Conservation (phyloP, 257 asterid species). For the Voacanga thouarsii region DNA sequence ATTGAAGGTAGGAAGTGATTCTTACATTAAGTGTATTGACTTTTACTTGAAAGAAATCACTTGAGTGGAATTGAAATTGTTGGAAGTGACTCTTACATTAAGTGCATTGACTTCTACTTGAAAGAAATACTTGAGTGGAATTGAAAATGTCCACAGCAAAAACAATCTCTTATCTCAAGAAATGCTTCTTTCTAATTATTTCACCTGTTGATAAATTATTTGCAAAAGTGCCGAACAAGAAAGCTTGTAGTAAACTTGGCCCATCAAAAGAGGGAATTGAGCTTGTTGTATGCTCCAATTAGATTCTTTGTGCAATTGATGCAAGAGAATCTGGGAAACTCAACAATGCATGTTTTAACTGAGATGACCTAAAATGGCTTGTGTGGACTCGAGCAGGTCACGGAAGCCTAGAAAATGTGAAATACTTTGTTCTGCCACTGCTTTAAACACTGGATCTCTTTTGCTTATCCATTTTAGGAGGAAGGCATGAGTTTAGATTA, state of each 20-base stretch:
- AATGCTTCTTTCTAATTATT: not conserved
- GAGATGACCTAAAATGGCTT: not conserved
- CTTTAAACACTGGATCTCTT: not conserved
- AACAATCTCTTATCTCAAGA: not conserved
- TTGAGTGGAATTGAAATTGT: conserved; percentile 34
- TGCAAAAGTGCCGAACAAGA: not conserved
- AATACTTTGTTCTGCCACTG: not conserved
- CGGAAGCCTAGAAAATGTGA: not conserved
- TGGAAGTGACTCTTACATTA: conserved; percentile 14
- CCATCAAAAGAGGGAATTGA: not conserved
- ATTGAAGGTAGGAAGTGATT: conserved; percentile 58
- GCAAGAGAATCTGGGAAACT: not conserved
- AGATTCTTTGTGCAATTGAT: not conserved
- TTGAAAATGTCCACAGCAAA: not conserved
- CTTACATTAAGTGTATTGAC: not conserved
- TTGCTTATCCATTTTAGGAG: not conserved
- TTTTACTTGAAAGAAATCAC: not conserved
- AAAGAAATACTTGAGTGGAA: not conserved
- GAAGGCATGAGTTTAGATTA: not conserved
- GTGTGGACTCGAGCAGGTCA: not conserved
- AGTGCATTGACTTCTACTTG: conserved; percentile 2
- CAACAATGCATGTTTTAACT: not conserved
- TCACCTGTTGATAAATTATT: not conserved
- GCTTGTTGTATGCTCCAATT: not conserved
- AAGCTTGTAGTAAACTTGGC: not conserved